Conservation (phyloP, 371 early-diverging fungal species). For the Lichtheimia corymbifera region DNA sequence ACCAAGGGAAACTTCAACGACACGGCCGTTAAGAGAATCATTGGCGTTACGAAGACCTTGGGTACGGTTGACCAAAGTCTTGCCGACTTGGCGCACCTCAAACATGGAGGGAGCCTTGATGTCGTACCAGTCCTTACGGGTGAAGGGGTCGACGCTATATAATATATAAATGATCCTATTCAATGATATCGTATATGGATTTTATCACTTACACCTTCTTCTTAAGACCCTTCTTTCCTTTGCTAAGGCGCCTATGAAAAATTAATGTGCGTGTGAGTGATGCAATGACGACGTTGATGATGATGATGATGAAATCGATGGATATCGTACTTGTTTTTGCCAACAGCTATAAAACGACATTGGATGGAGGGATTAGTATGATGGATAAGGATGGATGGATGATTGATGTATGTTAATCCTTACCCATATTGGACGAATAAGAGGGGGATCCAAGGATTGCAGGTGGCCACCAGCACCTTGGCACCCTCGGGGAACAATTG, state of each 20-base stretch:
- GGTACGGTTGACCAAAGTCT: constrained; percentile 99
- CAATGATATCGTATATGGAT: background rate
- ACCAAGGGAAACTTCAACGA: constrained; percentile 97
- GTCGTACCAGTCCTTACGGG: constrained; percentile 99
- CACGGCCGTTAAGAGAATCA: constrained; percentile 96
- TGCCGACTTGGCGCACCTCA: constrained; percentile 91
- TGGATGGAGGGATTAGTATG: constrained; percentile 22
- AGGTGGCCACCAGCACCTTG: background rate
- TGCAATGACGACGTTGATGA: background rate
- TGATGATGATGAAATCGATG: background rate
- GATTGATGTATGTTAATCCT: background rate
- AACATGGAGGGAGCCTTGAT: constrained; percentile 98
- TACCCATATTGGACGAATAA: constrained; percentile 7
- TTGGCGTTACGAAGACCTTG: constrained; percentile 98
- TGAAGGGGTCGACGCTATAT: constrained; percentile 88
- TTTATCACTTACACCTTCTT: constrained; percentile 91
- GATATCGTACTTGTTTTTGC: constrained; percentile 90
- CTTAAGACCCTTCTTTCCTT: constrained; percentile 97
- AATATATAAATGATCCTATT: background rate
- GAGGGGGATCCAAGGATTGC: background rate
- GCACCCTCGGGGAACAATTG: background rate
- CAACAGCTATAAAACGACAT: constrained; percentile 66
- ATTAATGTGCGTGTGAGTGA: background rate
- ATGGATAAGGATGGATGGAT: constrained; percentile 10
- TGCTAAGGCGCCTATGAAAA: constrained; percentile 71